Conservation (phyloP, 257 asterid species). For the Solanum sejunctum region DNA sequence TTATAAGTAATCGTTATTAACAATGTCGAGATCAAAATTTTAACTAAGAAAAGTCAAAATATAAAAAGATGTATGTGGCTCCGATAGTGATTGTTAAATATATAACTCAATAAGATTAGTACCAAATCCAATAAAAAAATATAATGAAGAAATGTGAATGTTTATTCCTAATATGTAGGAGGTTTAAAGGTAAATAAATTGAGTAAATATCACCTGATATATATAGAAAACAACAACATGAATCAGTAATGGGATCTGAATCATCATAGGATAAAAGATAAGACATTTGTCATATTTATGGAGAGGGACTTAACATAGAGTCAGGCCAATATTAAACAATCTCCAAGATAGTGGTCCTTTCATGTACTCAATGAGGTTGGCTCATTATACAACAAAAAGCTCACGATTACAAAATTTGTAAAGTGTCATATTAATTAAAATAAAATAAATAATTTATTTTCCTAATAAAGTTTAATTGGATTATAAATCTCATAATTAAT, state of each 20-base stretch:
- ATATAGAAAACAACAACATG: background rate
- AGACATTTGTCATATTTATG: background rate
- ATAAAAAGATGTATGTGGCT: too few species aligned
- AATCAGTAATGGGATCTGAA: background rate
- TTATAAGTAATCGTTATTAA: background rate
- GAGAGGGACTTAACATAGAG: background rate
- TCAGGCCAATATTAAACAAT: background rate
- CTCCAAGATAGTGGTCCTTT: background rate
- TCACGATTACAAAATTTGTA: background rate
- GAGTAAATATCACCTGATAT: background rate
- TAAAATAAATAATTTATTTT: too few species aligned
- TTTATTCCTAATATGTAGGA: too few species aligned
- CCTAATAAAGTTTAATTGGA: too few species aligned
- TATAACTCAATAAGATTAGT: background rate
- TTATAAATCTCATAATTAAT: too few species aligned
- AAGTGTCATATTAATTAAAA: too few species aligned
- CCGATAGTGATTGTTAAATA: too few species aligned
- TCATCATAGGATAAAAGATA: background rate
- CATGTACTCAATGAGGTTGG: background rate
- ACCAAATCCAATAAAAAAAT: too few species aligned
- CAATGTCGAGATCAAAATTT: too few species aligned
- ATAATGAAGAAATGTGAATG: background rate
- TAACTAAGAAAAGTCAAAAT: too few species aligned
- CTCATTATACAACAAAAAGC: too few species aligned
- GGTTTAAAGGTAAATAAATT: background rate